Evolutionary conservation across 1,284 basidiomycete species (phyloP).

Genomic region (Entoloma clypeatum): DNA sequence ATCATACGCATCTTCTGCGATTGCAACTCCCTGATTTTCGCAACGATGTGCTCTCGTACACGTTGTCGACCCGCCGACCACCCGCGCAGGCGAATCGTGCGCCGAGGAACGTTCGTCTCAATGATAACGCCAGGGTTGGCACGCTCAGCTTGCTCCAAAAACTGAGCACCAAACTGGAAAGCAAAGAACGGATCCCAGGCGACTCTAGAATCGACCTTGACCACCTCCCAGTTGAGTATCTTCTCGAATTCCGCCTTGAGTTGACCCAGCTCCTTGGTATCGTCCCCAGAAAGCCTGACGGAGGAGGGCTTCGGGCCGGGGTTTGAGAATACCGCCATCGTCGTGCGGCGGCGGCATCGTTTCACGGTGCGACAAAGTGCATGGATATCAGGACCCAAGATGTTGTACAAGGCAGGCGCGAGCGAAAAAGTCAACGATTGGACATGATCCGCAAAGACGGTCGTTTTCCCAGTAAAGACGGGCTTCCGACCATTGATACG

Average conservation of each 20-base stretch:
- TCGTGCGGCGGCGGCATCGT: slow-evolving; percentile 23
- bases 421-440: slow-evolving; percentile 45
- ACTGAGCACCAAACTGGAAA: slow-evolving; percentile 37
- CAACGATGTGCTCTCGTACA: slow-evolving; percentile 42
- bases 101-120: slow-evolving; percentile 36
- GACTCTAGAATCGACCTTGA: slow-evolving; percentile 44
- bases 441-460: slow-evolving; percentile 46
- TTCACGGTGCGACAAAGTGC: slow-evolving; percentile 27
- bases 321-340: slow-evolving; percentile 27
- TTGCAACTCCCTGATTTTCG: slow-evolving; percentile 40
- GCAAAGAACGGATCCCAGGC: slow-evolving; percentile 64
- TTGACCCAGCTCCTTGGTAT: slow-evolving; percentile 42
- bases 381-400: slow-evolving; percentile 36
- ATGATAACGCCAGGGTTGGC: slow-evolving; percentile 39
- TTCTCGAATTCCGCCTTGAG: slow-evolving; percentile 58
- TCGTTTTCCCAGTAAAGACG: slow-evolving; percentile 37
- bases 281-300: slow-evolving; percentile 45
- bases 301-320: slow-evolving; percentile 23
- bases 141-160: slow-evolving; percentile 40
- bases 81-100: slow-evolving; percentile 53
- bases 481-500: slow-evolving; percentile 43
- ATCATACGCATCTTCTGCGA: slow-evolving; percentile 39
- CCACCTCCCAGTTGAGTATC: slow-evolving; percentile 54
- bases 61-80: slow-evolving; percentile 33
- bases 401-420: slow-evolving; percentile 32